A percentile compares a stretch with the other conserved stretches of the same genome.
These are phyloP conservation scores for Ophiostoma sp. DNA, from an alignment of 2,329 filamentous ascomycete genomes.

Conservation along the genomic window DNA sequence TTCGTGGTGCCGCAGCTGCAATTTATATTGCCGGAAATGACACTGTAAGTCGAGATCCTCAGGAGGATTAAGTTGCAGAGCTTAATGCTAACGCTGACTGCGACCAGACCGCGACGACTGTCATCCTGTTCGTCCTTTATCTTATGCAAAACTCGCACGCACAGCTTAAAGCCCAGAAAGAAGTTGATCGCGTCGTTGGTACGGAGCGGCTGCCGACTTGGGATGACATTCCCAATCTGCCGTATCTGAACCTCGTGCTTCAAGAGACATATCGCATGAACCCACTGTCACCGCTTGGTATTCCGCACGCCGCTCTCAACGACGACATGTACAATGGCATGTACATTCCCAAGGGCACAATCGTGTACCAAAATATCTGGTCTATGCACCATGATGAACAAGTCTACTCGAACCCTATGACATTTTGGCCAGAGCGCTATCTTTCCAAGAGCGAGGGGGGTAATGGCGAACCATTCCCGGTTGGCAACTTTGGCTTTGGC, in stretches of 20 bases:
- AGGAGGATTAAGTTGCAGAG: not conserved
- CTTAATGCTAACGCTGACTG: not conserved
- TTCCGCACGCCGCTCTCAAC: constrained; percentile 40
- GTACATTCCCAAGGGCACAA: constrained; percentile 32
- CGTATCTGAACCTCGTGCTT: constrained; percentile 41
- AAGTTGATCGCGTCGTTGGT: constrained; percentile 42
- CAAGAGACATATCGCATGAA: constrained; percentile 45
- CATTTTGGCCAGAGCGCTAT: constrained; percentile 40
- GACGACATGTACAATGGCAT: constrained; percentile 39
- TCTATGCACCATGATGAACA: constrained; percentile 43
- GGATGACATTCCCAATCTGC: constrained; percentile 37
- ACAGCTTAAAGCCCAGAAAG: constrained; percentile 38
- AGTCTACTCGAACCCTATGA: constrained; percentile 37
- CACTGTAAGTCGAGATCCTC: constrained; percentile 30
- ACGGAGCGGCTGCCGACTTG: constrained; percentile 37
- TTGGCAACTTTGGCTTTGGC: constrained; percentile 49
- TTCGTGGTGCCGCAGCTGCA: constrained; percentile 35
- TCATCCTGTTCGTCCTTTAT: constrained; percentile 43
- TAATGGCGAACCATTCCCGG: constrained; percentile 38
- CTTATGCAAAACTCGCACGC: constrained; percentile 42
- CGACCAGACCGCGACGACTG: constrained; percentile 34
- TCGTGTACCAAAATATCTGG: constrained; percentile 42
- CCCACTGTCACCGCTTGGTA: constrained; percentile 35
- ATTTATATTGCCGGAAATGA: constrained; percentile 41
- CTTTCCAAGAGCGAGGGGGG: constrained; percentile 27